Base-by-base conservation (phyloP, 23 red algal genomes). In the Pyropia haitanensis region DNA sequence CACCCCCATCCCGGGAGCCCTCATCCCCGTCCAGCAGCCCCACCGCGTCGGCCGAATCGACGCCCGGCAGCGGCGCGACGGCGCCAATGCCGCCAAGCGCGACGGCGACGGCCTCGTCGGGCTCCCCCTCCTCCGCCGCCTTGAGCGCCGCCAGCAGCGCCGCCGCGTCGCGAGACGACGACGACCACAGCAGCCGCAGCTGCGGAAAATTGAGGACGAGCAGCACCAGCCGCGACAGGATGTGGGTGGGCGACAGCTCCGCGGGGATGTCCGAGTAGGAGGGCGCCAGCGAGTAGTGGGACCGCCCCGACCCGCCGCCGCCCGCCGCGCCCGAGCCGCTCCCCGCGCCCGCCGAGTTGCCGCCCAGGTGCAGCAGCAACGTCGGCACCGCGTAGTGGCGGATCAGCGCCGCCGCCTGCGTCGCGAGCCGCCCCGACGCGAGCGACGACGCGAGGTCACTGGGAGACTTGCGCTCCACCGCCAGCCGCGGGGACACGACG, bases 401-500 rank as follows among this genome's bases (percentile, higher is more conserved):
- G 34, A 75, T 83, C 17, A 98, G 63, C 6, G 82, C 78, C 60
- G 91, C 81, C 23, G 78, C 85, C 61, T 98, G 94, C 20, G 75
- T 76, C 34, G 87, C 91, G 20, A 98, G 56, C 7, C 94, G 71
- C 17, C 94, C 94, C 56, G 86, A 82, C 29, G 28, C 53, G 39
- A 98, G 79, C 10, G 94, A 98, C 13, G 70, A 71, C 19, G 63
- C 71, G 27, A 98, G 67, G 59, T 98, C 94, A 53, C 79, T 57
- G 12, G 91, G 62, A 5, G 77, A 83, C 59, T 98, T 98, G 58
- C 94, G 87, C 73, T 98, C 94, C 52, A 98, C 82, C 25, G 68
- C 77, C 60, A 98, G 80, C 19, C 71, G 69, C 66, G 70, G 79
- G 24, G 78, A 83, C 33, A 98, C 70, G 25, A 98, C 78, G 50